Conservation (phyloP, 2,329 filamentous ascomycete species). For the Chalaropsis ovoidea region DNA sequence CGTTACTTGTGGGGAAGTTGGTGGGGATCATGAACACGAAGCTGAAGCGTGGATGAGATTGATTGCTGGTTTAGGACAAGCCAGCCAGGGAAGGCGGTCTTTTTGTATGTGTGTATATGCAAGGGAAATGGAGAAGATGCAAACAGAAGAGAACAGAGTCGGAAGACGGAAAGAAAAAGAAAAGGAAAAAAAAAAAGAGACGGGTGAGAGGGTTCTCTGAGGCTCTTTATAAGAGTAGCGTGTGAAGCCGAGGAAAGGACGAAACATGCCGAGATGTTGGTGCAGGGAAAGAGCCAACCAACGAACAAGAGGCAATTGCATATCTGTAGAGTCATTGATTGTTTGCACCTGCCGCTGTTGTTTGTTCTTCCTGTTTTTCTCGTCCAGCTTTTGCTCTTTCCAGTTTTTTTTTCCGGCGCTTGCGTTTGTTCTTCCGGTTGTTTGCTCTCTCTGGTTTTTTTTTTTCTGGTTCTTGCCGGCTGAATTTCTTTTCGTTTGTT, state of each 20-base stretch:
- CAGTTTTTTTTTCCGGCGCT: neutral
- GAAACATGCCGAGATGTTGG: neutral
- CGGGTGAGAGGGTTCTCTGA: neutral
- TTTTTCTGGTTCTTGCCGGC: neutral
- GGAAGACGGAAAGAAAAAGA: neutral
- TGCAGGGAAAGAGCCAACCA: neutral
- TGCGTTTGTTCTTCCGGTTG: neutral
- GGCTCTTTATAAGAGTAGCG: neutral
- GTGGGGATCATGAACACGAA: conserved; percentile 13
- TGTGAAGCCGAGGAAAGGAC: conserved; percentile 3
- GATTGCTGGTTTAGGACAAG: conserved; percentile 12
- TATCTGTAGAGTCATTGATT: neutral
- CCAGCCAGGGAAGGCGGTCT: neutral
- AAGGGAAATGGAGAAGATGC: neutral
- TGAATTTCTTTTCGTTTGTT: neutral
- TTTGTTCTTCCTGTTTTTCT: neutral
- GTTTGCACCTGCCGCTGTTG: neutral
- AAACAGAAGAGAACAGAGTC: neutral
- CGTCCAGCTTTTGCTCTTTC: neutral
- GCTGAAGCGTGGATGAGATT: conserved; percentile 3
- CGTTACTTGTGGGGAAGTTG: neutral
- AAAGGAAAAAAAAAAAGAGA: neutral
- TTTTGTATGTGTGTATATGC: neutral
- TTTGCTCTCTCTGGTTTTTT: neutral
- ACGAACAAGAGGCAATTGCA: neutral